Conservation (phyloP, 257 asterid species). For the Fraxinus quadrangulata region DNA sequence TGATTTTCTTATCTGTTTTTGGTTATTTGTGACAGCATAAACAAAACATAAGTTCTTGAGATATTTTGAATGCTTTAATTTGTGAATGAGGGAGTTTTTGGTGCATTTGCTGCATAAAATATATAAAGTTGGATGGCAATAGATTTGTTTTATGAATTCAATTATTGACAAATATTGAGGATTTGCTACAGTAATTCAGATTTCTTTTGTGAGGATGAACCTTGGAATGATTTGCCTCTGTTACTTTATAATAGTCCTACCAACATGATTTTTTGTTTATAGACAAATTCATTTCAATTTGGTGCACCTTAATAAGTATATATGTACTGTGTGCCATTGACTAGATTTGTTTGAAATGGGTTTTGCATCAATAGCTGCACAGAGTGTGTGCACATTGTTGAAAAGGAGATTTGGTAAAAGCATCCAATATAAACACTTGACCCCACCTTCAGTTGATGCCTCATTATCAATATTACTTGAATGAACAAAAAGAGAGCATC, state of each 20-base stretch:
- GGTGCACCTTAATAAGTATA: too few species aligned
- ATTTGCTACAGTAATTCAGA: conserved; percentile 9
- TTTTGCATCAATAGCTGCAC: too few species aligned
- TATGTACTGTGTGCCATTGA: too few species aligned
- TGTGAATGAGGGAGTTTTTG: background rate
- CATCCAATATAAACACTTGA: conserved; percentile 65
- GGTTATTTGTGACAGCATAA: background rate
- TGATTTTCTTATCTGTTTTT: background rate
- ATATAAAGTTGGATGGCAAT: background rate
- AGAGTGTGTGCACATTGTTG: too few species aligned
- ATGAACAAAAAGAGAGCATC: conserved; percentile 23
- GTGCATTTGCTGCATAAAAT: background rate
- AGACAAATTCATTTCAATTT: too few species aligned
- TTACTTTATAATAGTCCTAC: too few species aligned
- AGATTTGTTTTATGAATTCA: conserved; percentile 5
- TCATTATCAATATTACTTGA: conserved; percentile 15
- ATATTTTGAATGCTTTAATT: background rate
- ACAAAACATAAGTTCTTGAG: background rate
- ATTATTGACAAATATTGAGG: conserved; percentile 11
- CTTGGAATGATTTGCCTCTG: too few species aligned
- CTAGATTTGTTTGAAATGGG: too few species aligned
- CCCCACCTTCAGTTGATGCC: conserved; percentile 77
- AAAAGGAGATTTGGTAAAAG: too few species aligned
- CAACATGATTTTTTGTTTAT: too few species aligned
- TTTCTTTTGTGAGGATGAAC: too few species aligned